Conservation (phyloP, 495 filamentous ascomycete species). For the Beverwykella pulmonaria region DNA sequence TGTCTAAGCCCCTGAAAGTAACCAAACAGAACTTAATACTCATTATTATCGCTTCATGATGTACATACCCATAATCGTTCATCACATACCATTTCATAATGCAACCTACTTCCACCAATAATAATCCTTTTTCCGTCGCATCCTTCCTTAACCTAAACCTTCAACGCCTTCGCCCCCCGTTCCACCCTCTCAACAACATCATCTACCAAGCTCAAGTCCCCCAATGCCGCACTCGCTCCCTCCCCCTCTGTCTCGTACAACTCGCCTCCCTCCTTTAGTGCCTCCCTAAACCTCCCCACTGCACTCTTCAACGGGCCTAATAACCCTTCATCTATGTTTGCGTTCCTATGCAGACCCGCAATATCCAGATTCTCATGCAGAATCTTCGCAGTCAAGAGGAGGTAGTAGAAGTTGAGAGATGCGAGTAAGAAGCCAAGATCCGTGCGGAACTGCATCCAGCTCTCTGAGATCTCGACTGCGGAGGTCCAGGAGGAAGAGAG, state of each 20-base stretch:
- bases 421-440: slow-evolving; percentile 54
- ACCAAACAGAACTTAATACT: too few relatives aligned
- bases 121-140: neutral
- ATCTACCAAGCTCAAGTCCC: slow-evolving; percentile 35
- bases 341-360: slow-evolving; percentile 52
- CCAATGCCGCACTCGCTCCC: slow-evolving; percentile 9
- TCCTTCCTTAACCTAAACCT: neutral
- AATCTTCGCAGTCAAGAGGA: slow-evolving; percentile 54
- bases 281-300: slow-evolving; percentile 49
- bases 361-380: slow-evolving; percentile 52
- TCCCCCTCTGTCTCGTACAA: slow-evolving; percentile 37
- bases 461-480: slow-evolving; percentile 40
- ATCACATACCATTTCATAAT: neutral
- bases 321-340: slow-evolving; percentile 47
- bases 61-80: too few relatives aligned
- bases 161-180: neutral
- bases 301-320: slow-evolving; percentile 54
- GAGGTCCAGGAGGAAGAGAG: slow-evolving; percentile 38
- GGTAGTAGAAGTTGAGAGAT: slow-evolving; percentile 56
- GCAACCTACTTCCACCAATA: neutral
- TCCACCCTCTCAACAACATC: slow-evolving; percentile 37
- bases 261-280: slow-evolving; percentile 40
- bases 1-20: too few relatives aligned
- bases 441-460: slow-evolving; percentile 48
- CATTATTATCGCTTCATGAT: too few relatives aligned